These are phyloP conservation scores for Chlamydomonas sp. DNA, from an alignment of 139 green algal genomes.

Conservation along the genomic window DNA sequence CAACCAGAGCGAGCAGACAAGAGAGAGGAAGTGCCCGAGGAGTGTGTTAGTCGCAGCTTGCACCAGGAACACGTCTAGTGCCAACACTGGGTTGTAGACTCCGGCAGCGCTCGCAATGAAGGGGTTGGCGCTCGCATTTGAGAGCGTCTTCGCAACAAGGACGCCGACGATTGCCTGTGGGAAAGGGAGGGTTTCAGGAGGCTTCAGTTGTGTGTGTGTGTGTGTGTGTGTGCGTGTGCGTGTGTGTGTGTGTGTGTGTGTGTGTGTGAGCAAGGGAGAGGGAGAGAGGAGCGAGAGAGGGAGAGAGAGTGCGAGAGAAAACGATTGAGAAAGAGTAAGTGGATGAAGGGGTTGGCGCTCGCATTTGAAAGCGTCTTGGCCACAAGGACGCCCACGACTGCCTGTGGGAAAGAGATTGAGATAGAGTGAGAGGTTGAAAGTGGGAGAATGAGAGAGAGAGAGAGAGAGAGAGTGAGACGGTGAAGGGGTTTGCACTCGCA, in stretches of 20 bases:
- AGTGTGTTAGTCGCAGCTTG: constrained; percentile 90
- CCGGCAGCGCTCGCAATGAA: constrained; percentile 61
- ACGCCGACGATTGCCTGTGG: constrained; percentile 86
- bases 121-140: constrained; percentile 77
- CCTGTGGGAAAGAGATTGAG: no score
- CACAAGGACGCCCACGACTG: constrained; percentile 88
- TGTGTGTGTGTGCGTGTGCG: no score
- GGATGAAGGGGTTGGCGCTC: constrained; percentile 84
- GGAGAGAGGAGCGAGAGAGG: no score
- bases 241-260: no score
- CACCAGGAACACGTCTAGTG: constrained; percentile 97
- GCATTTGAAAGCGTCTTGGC: constrained; percentile 93
- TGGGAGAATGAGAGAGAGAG: no score
- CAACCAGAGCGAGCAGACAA: constrained; percentile 73
- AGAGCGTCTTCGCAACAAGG: constrained; percentile 96
- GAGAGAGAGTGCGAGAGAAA: no score
- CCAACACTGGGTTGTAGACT: constrained; percentile 90
- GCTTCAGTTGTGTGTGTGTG: no score
- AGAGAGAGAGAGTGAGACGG: no score
- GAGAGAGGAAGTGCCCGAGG: constrained; percentile 81
- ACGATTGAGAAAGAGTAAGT: no score
- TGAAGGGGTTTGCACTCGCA: constrained; percentile 81
- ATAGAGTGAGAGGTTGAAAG: no score
- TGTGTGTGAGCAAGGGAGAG: no score
- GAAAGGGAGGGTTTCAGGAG: no score